Base-by-base conservation (phyloP, 2,329 filamentous ascomycete genomes). In the Byssochlamys sp. region DNA sequence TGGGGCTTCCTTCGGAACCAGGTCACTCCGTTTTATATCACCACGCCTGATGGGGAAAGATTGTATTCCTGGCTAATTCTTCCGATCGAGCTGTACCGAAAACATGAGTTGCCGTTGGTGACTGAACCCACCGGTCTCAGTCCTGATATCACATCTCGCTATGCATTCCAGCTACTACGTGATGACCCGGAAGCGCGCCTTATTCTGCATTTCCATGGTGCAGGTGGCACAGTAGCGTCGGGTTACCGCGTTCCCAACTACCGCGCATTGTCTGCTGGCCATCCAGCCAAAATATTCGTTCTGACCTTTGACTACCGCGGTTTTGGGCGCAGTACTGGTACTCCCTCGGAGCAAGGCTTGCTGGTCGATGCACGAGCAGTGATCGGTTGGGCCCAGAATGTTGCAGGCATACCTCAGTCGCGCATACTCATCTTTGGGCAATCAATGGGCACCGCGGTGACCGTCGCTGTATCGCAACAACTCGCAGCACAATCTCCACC, bases 291-390 rank as follows among this genome's bases (percentile, higher is more conserved):
- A 31, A 45, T 45, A 35, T 55, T 55, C 62, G 75, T 81, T 39
- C 64, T 86, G 7, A 76, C 80, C 1, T 78, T 87, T 55, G 84
- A 87, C 68, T 86, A 85, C 62, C 77, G 83, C 4, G 83, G 84
- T 0, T 87, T 82, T 61, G 84, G 84, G 1, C 67, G 65, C 3
- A 82, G 78, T 54, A 78, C 71, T 0, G 82, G 83, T 1, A 65
- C 67, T 4, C 83, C 83, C 0, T 82, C 81, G 0, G 83, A 86
- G 66, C 53, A 65, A 1, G 83, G 83, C 0, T 69, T 86, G 0
- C 69, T 83, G 11, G 67, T 66, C 1, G 83, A 87, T 64, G 83
- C 81, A 0, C 62, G 80, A 0, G 71, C 80, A 0, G 67, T 84
- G 2, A 76, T 76, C 1, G 71, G 82, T 10, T 86, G 81, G 77